Evolutionary conservation across 2,329 filamentous ascomycete species (phyloP).

Genomic region (Fusarium chuoi): DNA sequence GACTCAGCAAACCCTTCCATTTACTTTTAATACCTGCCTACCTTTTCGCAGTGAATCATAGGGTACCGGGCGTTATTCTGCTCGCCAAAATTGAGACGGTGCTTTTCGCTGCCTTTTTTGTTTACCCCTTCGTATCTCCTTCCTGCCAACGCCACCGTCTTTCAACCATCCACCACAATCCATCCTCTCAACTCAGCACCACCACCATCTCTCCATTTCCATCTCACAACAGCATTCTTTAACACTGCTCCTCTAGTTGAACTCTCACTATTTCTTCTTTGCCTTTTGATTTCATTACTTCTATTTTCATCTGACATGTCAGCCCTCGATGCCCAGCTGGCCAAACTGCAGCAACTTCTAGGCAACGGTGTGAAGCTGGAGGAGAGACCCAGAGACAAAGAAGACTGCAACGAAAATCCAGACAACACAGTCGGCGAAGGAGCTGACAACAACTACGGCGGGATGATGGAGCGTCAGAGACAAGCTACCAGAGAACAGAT

Average conservation of each 20-base stretch:
- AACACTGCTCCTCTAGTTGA: not conserved
- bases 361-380: slow-evolving; percentile 34
- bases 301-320: slow-evolving; percentile 27
- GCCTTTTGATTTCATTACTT: not conserved
- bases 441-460: not conserved
- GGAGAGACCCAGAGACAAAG: slow-evolving; percentile 2
- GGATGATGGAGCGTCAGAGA: not conserved
- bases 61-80: not conserved
- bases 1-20: not conserved
- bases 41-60: slow-evolving; percentile 12
- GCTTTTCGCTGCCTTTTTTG: slow-evolving; percentile 5
- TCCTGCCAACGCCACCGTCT: not conserved
- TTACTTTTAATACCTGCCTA: not conserved
- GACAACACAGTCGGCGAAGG: not conserved
- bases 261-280: not conserved
- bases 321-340: slow-evolving; percentile 30
- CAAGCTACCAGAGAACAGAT: not conserved
- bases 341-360: slow-evolving; percentile 35
- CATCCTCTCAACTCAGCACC: not conserved
- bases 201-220: not conserved
- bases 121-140: not conserved
- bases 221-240: not conserved
- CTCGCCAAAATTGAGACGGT: not conserved
- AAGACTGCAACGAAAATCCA: not conserved
- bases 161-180: not conserved